Evolutionary conservation across 768 basidiomycete species (phyloP), one percentile per base, ranked within the genome.

Genomic region (Calocybe cyanea): DNA sequence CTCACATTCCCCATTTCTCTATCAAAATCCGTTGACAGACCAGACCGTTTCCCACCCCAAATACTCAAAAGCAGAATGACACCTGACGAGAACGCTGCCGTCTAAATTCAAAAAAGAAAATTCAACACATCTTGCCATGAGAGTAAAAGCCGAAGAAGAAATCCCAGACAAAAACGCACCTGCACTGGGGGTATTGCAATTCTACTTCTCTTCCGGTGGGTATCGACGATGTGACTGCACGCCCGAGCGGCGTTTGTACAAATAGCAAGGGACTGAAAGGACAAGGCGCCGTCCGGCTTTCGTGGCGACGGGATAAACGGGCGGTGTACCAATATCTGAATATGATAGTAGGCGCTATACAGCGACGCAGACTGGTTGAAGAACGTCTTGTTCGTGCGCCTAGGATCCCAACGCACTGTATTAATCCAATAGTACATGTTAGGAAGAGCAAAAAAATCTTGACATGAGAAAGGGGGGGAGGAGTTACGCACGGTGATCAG

Each of bases 171-270:
- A 28, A 10, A 49, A 39, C 57, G 18, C 38, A 70, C 70, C 56
- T 70, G 69, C 24, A 66, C 34, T 2, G 65, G 65, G 14, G 68
- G 67, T 15, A 63, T 51, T 0, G 65, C 57, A 19, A 60, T 42
- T 1, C 42, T 43, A 23, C 48, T 63, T 11, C 74, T 63, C 46
- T 56, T 66, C 41, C 73, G 65, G 40, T 77, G 75, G 2, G 76
- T 66, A 52, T 88, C 85, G 17, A 87, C 64, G n/a, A 94, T 74
- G 54, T 87, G 87, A 14, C 78, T 81, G 45, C 81, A 86, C 0
- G 87, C 86, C 11, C 92, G 72, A 0, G 92, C 88, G 0, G 92
- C 83, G 45, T 90, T 77, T 8, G 85, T 78, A 61, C 84, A 90
- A 48, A 87, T 87, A 1, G 85, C 81, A 17, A 87, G 70, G 0